Evolutionary conservation across 768 basidiomycete genomes (phyloP).

Genomic region (Pleurotus salmoneostramineus): DNA sequence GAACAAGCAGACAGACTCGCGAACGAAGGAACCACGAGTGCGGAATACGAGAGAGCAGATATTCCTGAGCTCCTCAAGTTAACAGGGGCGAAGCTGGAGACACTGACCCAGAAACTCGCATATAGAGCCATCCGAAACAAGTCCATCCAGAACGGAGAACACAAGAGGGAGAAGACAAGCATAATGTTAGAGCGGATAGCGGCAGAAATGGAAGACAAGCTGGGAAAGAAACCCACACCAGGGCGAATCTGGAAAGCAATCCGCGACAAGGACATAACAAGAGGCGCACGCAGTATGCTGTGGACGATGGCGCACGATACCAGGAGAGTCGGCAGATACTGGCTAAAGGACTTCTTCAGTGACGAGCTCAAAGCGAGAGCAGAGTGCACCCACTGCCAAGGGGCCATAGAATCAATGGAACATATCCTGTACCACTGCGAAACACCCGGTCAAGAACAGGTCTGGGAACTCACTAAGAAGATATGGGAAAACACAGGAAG

Average conservation of each 20-base stretch:
- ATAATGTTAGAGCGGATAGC: slow-evolving; percentile 4
- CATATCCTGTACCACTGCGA: slow-evolving; percentile 25
- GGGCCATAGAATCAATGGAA: slow-evolving; percentile 18
- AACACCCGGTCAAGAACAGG: slow-evolving; percentile 13
- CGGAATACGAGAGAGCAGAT: not conserved
- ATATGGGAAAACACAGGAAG: slow-evolving; percentile 11
- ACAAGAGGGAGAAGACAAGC: not conserved
- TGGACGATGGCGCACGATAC: slow-evolving; percentile 20
- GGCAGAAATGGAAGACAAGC: not conserved
- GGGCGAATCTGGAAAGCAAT: slow-evolving; percentile 11
- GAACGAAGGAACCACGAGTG: slow-evolving; percentile 10
- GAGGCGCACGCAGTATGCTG: slow-evolving; percentile 9
- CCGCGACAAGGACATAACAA: slow-evolving; percentile 10
- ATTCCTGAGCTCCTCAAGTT: not conserved
- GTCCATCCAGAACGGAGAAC: not conserved
- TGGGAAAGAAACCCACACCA: not conserved
- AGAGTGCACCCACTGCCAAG: slow-evolving; percentile 13
- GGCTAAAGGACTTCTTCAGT: slow-evolving; percentile 12
- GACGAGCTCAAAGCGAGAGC: slow-evolving; percentile 7
- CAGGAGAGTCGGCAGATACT: slow-evolving; percentile 20
- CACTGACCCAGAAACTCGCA: slow-evolving; percentile 14
- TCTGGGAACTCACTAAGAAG: slow-evolving; percentile 18
- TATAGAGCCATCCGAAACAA: slow-evolving; percentile 11
- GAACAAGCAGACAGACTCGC: slow-evolving; percentile 19
- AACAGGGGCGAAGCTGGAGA: slow-evolving; percentile 11